Evolutionary conservation across 2,329 filamentous ascomycete genomes (phyloP).

Genomic region (Beauveria sp.): DNA sequence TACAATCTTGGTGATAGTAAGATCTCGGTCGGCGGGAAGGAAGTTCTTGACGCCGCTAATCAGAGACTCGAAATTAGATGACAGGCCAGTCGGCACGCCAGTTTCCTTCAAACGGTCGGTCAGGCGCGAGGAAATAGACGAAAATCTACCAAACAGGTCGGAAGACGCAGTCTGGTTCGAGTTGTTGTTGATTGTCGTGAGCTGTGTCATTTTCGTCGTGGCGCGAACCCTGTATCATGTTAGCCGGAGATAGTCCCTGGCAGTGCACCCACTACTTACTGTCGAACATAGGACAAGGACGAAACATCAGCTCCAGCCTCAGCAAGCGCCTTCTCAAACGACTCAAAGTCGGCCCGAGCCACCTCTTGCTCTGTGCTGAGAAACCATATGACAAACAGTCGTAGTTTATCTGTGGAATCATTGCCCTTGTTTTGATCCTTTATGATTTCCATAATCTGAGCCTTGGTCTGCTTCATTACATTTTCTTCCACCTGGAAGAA

Average conservation of each 20-base stretch:
- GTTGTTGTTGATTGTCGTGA: slow-evolving; percentile 79
- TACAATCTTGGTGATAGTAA: slow-evolving; percentile 95
- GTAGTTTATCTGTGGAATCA: slow-evolving; percentile 79
- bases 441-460: slow-evolving; percentile 80
- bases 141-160: slow-evolving; percentile 89
- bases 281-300: slow-evolving; percentile 77
- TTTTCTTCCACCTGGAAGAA: slow-evolving; percentile 94
- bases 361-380: slow-evolving; percentile 89
- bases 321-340: slow-evolving; percentile 77
- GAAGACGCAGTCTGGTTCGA: slow-evolving; percentile 56
- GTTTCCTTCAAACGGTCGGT: slow-evolving; percentile 93
- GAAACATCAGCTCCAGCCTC: slow-evolving; percentile 68
- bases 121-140: slow-evolving; percentile 80
- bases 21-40: slow-evolving; percentile 87
- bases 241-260: slow-evolving; percentile 14
- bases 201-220: slow-evolving; percentile 96
- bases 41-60: slow-evolving; percentile 98
- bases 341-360: slow-evolving; percentile 70
- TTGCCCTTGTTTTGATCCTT: slow-evolving; percentile 75
- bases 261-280: slow-evolving; percentile 44
- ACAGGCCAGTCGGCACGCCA: slow-evolving; percentile 59
- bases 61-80: slow-evolving; percentile 83
- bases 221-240: slow-evolving; percentile 62
- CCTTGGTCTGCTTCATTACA: slow-evolving; percentile 82
- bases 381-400: slow-evolving; percentile 95